Percentiles rank a stretch among this genome's conserved stretches.
phyloP scores from a whole-genome alignment of 2,329 filamentous ascomycete species.

The Colletotrichum sp. region DNA sequence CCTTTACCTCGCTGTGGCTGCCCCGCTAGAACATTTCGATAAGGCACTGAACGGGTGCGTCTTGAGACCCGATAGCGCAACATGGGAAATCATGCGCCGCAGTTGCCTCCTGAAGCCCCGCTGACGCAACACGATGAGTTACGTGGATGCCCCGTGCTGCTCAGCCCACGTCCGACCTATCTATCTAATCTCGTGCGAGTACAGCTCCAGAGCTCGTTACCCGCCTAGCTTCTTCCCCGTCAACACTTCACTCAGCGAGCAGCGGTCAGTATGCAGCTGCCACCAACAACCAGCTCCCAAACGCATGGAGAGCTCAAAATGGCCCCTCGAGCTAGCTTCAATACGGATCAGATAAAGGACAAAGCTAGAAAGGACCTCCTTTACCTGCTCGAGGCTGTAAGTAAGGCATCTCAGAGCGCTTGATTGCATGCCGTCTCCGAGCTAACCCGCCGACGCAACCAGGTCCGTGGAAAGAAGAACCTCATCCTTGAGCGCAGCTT shows the following conservation, averaged over 20 bases:
- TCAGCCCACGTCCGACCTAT: neutral
- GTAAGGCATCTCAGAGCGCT: conserved; percentile 43
- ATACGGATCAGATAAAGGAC: conserved; percentile 76
- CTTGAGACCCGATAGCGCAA: neutral
- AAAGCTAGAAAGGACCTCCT: conserved; percentile 89
- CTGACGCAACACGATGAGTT: conserved; percentile 9
- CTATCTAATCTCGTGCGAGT: neutral
- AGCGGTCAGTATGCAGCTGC: conserved; percentile 12
- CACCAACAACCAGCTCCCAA: neutral
- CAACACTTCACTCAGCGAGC: neutral
- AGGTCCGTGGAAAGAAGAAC: conserved; percentile 99
- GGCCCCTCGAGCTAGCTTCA: conserved; percentile 75
- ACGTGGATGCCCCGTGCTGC: neutral
- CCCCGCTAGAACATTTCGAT: neutral
- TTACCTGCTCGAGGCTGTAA: conserved; percentile 91
- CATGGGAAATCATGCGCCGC: neutral
- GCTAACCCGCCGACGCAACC: conserved; percentile 12
- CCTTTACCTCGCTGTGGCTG: neutral
- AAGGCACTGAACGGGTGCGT: neutral
- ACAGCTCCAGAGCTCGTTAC: conserved; percentile 4
- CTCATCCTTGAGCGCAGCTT: conserved; percentile 90
- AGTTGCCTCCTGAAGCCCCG: neutral
- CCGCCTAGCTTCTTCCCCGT: neutral
- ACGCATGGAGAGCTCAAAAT: conserved; percentile 63
- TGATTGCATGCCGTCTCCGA: neutral